A percentile compares a stretch with the other conserved stretches of the same genome.
Conservation (phyloP, 208 protist species). For the Phytomonas sp. region DNA sequence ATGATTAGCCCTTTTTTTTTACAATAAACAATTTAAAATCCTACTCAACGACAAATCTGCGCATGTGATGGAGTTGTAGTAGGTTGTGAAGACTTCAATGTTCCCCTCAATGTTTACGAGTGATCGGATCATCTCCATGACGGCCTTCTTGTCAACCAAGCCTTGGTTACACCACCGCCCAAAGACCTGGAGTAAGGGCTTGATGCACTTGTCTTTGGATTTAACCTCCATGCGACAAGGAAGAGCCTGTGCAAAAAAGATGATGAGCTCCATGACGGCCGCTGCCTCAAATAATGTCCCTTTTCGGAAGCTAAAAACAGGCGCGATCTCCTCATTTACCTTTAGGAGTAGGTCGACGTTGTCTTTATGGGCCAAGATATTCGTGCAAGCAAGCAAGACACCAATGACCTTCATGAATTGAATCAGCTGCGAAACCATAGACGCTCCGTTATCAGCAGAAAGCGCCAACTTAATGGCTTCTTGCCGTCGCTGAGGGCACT, state of each 20-base stretch:
- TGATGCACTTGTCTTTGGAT: slow-evolving; percentile 26
- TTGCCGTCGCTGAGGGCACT: slow-evolving; percentile 21
- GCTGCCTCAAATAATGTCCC: slow-evolving; percentile 42
- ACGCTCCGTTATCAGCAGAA: slow-evolving; percentile 24
- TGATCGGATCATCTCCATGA: slow-evolving; percentile 31
- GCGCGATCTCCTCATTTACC: slow-evolving; percentile 33
- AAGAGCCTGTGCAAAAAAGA: slow-evolving; percentile 48
- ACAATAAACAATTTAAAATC: slow-evolving; percentile 27
- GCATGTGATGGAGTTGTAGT: slow-evolving; percentile 35
- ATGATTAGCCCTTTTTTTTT: background rate
- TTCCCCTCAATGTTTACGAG: slow-evolving; percentile 19
- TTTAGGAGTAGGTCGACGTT: slow-evolving; percentile 26
- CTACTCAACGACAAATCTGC: slow-evolving; percentile 25
- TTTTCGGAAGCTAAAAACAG: slow-evolving; percentile 28
- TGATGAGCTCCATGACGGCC: slow-evolving; percentile 60
- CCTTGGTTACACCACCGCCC: slow-evolving; percentile 35
- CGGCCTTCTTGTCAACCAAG: slow-evolving; percentile 28
- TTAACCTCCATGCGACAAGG: slow-evolving; percentile 11
- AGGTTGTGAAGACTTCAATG: slow-evolving; percentile 29
- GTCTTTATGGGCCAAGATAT: slow-evolving; percentile 19
- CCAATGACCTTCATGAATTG: slow-evolving; percentile 60
- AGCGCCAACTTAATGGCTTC: slow-evolving; percentile 35
- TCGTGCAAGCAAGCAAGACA: slow-evolving; percentile 42
- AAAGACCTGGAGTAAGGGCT: slow-evolving; percentile 41
- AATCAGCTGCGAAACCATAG: slow-evolving; percentile 39